Evolutionary conservation across 371 early-diverging fungal genomes (phyloP), one percentile per base, ranked within the genome.

Genomic region (Mucor racemosus): DNA sequence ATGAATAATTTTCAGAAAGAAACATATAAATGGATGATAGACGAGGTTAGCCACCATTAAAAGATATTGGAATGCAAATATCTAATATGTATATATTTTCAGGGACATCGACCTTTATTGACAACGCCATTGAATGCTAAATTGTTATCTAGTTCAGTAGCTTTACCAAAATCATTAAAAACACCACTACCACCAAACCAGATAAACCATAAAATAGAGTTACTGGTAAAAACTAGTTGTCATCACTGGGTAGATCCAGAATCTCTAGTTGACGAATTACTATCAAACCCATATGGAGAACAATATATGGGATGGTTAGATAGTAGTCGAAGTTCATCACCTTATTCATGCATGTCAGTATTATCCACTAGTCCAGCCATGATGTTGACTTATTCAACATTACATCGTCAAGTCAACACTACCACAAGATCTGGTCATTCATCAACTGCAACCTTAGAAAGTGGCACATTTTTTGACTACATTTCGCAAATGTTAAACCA

Each of bases 1-100:
- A 72, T 95, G 44, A 14, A 58, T 11, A 97, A 96, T 77, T 97
- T 97, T 77, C 72, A 80, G 48, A 38, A 58, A 1, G 74, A 92
- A 58, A 80, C 93, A 0, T 38, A 36, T 4, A 34, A 72, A 17
- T 87, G 82, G 80, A 82, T 78, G 62, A 15, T 41, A 19, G 48
- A 67, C 8, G 61, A 69, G 69, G 77, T 77, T 56, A 36, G 19
- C 17, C 5, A 0, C 4, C 21, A n/a, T 58, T 17, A 35, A 10
- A 44, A 35, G 39, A 11, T 15, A 7, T 2, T 21, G 26, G 17
- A 36, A 36, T 14, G 15, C 42, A 42, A 5, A 15, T 7, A 17
- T 44, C 17, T 44, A 2, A 44, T 11, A 26, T 31, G 31, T 10
- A 31, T 2, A 6, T 11, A 26, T 33, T 59, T 38, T 9, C 36